Evolutionary conservation across 441 rosid species (phyloP).

Genomic region (Adansonia gregorii): DNA sequence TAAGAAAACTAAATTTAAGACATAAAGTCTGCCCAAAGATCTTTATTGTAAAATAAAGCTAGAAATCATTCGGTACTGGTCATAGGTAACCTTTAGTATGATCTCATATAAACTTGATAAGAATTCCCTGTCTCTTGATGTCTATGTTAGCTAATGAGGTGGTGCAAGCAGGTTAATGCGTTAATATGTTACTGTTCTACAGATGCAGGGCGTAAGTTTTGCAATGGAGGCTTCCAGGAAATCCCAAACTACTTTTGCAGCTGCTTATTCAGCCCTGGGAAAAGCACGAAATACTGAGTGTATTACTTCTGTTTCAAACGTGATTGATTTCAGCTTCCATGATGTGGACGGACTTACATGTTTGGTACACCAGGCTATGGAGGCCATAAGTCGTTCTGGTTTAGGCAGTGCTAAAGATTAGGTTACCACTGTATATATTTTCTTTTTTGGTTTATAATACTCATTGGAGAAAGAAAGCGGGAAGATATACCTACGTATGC

Average conservation of each 20-base stretch:
- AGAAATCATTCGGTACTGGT: neutral
- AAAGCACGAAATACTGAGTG: slow-evolving; percentile 46
- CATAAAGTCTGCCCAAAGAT: neutral
- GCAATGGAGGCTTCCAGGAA: slow-evolving; percentile 84
- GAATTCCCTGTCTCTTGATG: slow-evolving; percentile 20
- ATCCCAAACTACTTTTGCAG: slow-evolving; percentile 57
- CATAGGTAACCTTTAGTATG: neutral
- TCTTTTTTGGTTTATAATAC: slow-evolving; percentile 15
- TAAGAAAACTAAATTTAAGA: neutral
- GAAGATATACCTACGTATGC: slow-evolving; percentile 37
- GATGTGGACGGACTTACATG: slow-evolving; percentile 64
- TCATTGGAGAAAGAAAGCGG: slow-evolving; percentile 14
- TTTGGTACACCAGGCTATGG: slow-evolving; percentile 61
- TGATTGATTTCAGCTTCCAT: slow-evolving; percentile 75
- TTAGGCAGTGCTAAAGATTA: slow-evolving; percentile 39
- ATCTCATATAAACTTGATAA: neutral
- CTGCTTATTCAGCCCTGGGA: slow-evolving; percentile 46
- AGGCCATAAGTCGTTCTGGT: slow-evolving; percentile 48
- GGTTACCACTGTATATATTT: slow-evolving; percentile 35
- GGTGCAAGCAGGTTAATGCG: slow-evolving; percentile 25
- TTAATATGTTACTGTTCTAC: slow-evolving; percentile 41
- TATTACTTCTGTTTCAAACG: slow-evolving; percentile 57
- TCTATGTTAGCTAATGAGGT: slow-evolving; percentile 9
- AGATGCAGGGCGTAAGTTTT: slow-evolving; percentile 64
- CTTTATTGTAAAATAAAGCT: slow-evolving; percentile 3